phyloP scores from a whole-genome alignment of 1,284 basidiomycete species.

The Gomphus bonarii region DNA sequence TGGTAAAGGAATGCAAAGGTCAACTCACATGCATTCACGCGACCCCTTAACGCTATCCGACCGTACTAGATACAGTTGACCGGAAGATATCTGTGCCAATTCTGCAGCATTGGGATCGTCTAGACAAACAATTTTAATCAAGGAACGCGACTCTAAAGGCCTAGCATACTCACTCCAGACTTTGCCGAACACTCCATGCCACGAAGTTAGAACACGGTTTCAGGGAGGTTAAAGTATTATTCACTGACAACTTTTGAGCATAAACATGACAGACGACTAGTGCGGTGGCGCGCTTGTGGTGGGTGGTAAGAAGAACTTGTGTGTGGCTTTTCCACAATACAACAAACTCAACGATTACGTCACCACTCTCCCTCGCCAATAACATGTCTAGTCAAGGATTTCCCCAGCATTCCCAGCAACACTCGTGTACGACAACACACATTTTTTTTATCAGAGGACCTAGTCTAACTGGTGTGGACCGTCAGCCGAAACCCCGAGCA shows the following conservation, averaged over 20 bases:
- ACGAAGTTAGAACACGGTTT: conserved; percentile 4
- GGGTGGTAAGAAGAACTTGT: neutral
- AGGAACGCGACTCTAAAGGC: conserved; percentile 11
- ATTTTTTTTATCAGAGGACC: neutral
- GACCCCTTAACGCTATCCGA: conserved; percentile 86
- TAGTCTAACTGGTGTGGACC: neutral
- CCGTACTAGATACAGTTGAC: conserved; percentile 86
- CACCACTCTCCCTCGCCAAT: neutral
- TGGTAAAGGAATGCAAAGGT: neutral
- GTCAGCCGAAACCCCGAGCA: neutral
- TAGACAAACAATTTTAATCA: conserved; percentile 20
- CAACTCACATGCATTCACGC: conserved; percentile 91
- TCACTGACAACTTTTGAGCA: conserved; percentile 73
- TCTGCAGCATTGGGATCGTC: conserved; percentile 84
- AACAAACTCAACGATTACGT: conserved; percentile 1
- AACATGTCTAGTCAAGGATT: neutral
- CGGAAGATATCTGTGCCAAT: conserved; percentile 89
- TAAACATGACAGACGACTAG: conserved; percentile 45
- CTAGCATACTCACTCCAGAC: conserved; percentile 75
- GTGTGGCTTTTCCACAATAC: neutral
- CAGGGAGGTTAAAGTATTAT: conserved; percentile 9
- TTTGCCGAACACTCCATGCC: conserved; percentile 71
- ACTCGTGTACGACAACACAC: neutral
- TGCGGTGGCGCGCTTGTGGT: neutral
- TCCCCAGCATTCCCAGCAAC: neutral